Evolutionary conservation across 495 filamentous ascomycete species (phyloP).

Genomic region (Margaritispora aquatica): DNA sequence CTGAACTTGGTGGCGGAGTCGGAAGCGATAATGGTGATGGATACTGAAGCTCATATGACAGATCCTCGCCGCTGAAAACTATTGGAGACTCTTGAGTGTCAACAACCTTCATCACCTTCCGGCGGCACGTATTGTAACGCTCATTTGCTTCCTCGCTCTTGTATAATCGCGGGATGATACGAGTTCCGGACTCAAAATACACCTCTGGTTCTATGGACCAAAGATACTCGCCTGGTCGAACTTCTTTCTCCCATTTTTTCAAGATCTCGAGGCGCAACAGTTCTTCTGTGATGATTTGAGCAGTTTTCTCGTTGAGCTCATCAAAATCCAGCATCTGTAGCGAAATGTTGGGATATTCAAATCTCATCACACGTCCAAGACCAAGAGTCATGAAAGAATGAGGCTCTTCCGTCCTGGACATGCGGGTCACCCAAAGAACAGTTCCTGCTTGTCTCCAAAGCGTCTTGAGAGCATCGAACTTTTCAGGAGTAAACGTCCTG

Average conservation of each 20-base stretch:
- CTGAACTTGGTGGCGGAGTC: too few species aligned
- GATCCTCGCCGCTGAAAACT: neutral
- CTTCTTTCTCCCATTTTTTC: neutral
- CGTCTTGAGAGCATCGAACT: slow-evolving; percentile 26
- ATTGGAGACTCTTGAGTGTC: neutral
- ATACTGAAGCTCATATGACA: too few species aligned
- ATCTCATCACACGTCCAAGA: neutral
- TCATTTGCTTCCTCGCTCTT: neutral
- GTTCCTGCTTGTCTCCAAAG: slow-evolving; percentile 31
- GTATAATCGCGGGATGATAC: neutral
- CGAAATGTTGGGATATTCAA: neutral
- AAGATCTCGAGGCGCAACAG: neutral
- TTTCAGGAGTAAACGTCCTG: slow-evolving; percentile 25
- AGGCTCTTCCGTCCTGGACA: slow-evolving; percentile 7
- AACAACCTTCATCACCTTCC: neutral
- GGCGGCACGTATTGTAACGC: neutral
- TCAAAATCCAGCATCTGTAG: slow-evolving; percentile 10
- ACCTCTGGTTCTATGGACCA: neutral
- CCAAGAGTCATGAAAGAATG: slow-evolving; percentile 19
- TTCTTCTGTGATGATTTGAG: neutral
- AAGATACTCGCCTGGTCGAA: neutral
- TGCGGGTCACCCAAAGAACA: slow-evolving; percentile 15
- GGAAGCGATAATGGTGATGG: too few species aligned
- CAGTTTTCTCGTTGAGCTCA: neutral
- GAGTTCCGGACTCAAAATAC: neutral